phyloP scores from a whole-genome alignment of 805 yeast genomes.

The Candida incommunis region DNA sequence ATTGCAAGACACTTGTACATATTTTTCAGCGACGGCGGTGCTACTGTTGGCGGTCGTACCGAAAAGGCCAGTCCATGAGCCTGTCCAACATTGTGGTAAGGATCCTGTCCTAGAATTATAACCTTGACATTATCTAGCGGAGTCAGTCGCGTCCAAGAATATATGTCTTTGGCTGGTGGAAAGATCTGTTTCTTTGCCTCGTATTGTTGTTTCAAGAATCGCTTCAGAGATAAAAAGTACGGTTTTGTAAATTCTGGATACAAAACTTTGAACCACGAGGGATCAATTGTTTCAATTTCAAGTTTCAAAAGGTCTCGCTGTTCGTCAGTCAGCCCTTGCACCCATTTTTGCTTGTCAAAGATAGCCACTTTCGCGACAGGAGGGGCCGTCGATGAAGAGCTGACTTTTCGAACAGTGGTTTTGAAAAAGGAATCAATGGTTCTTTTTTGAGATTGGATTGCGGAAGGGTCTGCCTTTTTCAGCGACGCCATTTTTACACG shows the following conservation, averaged over 20 bases:
- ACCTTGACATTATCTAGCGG: conserved; percentile 65
- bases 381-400: background rate
- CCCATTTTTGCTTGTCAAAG: conserved; percentile 41
- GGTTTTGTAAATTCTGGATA: conserved; percentile 68
- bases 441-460: background rate
- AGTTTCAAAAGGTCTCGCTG: conserved; percentile 37
- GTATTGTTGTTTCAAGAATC: conserved; percentile 39
- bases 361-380: too few species aligned
- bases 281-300: conserved; percentile 60
- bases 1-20: conserved; percentile 64
- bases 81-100: conserved; percentile 83
- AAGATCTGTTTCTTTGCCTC: conserved; percentile 39
- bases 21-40: conserved; percentile 80
- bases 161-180: conserved; percentile 66
- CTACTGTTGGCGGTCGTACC: conserved; percentile 68
- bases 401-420: conserved; percentile 19
- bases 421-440: conserved; percentile 6
- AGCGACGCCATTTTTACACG: background rate
- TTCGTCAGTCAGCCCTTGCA: conserved; percentile 32
- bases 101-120: conserved; percentile 87
- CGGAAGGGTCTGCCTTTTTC: background rate
- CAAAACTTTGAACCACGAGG: conserved; percentile 63
- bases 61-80: conserved; percentile 96
- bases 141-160: conserved; percentile 84
- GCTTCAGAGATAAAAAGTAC: conserved; percentile 62